A percentile compares a stretch with the other conserved stretches of the same genome.
phyloP scores from a whole-genome alignment of 768 basidiomycete species.

The Boletus sensibilis region DNA sequence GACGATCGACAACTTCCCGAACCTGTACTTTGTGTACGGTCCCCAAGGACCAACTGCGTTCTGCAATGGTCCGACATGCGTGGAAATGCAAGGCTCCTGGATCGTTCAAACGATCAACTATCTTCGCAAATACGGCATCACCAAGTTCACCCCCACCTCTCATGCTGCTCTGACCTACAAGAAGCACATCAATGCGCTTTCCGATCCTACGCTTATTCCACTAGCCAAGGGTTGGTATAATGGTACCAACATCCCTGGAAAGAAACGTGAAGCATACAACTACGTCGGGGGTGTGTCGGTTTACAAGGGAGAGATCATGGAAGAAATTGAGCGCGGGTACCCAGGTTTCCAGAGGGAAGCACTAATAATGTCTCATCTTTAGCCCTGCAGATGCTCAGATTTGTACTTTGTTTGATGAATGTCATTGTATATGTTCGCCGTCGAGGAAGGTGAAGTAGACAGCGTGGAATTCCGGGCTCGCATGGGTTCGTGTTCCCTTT shows the following conservation, averaged over 20 bases:
- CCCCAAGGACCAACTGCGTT: conserved; percentile 12
- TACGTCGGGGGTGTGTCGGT: background rate
- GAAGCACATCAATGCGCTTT: conserved; percentile 4
- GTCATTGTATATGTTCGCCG: background rate
- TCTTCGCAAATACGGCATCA: conserved; percentile 3
- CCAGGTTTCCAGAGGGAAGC: conserved; percentile 14
- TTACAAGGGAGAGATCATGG: conserved; percentile 13
- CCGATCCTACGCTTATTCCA: conserved; percentile 7
- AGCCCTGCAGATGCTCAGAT: background rate
- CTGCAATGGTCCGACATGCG: conserved; percentile 10
- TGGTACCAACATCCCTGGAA: conserved; percentile 8
- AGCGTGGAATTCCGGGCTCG: too few relatives aligned
- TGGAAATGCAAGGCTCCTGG: conserved; percentile 10
- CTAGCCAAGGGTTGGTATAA: conserved; percentile 1
- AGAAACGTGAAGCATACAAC: conserved; percentile 4
- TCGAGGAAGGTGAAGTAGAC: background rate
- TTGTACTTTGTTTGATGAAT: background rate
- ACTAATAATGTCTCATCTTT: background rate
- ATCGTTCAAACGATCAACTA: conserved; percentile 16
- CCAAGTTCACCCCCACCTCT: conserved; percentile 10
- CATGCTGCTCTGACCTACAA: conserved; percentile 8
- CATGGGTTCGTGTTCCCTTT: too few relatives aligned
- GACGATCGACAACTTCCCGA: conserved; percentile 17
- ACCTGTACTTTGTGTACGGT: conserved; percentile 15
- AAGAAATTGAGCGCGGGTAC: conserved; percentile 13